Percentiles rank a stretch among this genome's conserved stretches.
Conservation (phyloP, 495 filamentous ascomycete genomes). For the Aspergillus olivimuriae region DNA sequence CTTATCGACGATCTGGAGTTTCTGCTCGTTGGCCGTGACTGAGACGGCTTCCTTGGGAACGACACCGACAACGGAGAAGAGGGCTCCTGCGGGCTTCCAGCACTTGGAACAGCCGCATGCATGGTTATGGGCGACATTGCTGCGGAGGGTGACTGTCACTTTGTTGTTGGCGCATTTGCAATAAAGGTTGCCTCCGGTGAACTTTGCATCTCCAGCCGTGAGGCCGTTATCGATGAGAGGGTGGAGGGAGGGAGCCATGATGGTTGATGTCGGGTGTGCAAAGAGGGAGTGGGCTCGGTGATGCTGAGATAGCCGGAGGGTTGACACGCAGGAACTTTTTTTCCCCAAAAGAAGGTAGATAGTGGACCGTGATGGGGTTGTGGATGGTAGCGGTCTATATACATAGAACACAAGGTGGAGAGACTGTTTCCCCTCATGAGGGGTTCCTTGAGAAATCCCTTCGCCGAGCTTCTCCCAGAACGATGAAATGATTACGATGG, state of each 20-base stretch:
- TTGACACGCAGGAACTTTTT: neutral
- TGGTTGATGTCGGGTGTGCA: neutral
- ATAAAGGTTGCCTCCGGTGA: slow-evolving; percentile 46
- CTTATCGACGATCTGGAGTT: slow-evolving; percentile 47
- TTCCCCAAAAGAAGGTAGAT: no score
- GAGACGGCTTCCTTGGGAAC: slow-evolving; percentile 39
- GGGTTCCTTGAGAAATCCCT: neutral
- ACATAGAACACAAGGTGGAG: no score
- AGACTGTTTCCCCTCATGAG: slow-evolving; percentile 4
- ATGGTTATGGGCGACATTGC: slow-evolving; percentile 57
- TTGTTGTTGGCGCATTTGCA: slow-evolving; percentile 47
- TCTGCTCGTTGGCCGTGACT: slow-evolving; percentile 45
- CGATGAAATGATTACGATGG: no score
- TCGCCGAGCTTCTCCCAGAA: no score
- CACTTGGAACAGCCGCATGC: slow-evolving; percentile 61
- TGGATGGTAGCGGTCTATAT: no score
- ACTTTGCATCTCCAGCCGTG: slow-evolving; percentile 35
- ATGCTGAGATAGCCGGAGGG: neutral
- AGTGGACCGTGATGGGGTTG: no score
- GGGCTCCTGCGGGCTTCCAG: slow-evolving; percentile 52
- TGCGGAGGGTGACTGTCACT: slow-evolving; percentile 44
- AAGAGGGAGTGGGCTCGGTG: neutral
- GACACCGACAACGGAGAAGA: slow-evolving; percentile 56
- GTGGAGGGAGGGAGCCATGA: slow-evolving; percentile 40
- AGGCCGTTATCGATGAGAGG: slow-evolving; percentile 53